Conservation (phyloP, 164 flowering plant genomes). For the Stephania cephalantha region DNA sequence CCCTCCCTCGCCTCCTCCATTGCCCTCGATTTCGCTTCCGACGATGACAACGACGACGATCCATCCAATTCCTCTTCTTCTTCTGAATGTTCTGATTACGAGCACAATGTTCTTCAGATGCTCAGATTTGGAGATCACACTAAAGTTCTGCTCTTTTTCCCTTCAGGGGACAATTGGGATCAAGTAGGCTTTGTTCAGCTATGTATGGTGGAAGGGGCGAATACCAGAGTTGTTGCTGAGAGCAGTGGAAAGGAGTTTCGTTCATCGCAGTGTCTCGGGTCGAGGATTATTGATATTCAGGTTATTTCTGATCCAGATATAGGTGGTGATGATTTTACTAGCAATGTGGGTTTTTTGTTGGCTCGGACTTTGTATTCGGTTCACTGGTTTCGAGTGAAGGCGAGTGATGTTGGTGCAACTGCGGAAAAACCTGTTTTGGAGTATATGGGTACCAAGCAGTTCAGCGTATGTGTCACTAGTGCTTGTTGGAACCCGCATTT, state of each 20-base stretch:
- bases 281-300: slow-evolving; percentile 30
- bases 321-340: slow-evolving; percentile 3
- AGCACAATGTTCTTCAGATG: slow-evolving; percentile 33
- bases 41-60: background rate
- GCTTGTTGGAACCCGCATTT: slow-evolving; percentile 80
- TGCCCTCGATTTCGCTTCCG: slow-evolving; percentile 10
- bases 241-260: slow-evolving; percentile 16
- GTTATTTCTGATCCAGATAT: slow-evolving; percentile 20
- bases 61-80: slow-evolving; percentile 8
- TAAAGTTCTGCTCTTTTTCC: slow-evolving; percentile 27
- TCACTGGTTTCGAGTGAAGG: slow-evolving; percentile 51
- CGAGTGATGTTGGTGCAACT: slow-evolving; percentile 4
- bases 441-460: slow-evolving; percentile 32
- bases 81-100: background rate
- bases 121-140: slow-evolving; percentile 25
- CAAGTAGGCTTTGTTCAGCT: slow-evolving; percentile 40
- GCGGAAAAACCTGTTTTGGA: slow-evolving; percentile 26
- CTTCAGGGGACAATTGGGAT: slow-evolving; percentile 46
- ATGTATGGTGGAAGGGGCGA: slow-evolving; percentile 9
- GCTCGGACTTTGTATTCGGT: slow-evolving; percentile 50
- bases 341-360: slow-evolving; percentile 40
- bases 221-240: slow-evolving; percentile 2
- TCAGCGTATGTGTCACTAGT: slow-evolving; percentile 32
- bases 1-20: slow-evolving; percentile 23
- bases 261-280: slow-evolving; percentile 12